A percentile compares a stretch with the other conserved stretches of the same genome.
phyloP scores from a whole-genome alignment of 371 early-diverging fungal species.

The Circinella umbellata region DNA sequence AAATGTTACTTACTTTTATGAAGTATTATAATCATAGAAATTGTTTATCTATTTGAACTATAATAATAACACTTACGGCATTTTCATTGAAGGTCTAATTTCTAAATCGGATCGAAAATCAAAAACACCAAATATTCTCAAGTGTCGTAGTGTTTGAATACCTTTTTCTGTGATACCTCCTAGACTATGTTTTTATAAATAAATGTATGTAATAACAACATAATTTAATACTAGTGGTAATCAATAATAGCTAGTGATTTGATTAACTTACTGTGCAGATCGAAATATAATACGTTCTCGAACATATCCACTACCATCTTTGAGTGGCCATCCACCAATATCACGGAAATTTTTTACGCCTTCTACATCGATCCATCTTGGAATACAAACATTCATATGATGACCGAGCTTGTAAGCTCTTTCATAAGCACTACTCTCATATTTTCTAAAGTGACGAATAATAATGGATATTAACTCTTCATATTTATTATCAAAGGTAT shows the following conservation, averaged over 20 bases:
- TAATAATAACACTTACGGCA: constrained; percentile 38
- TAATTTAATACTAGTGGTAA: too few relatives aligned
- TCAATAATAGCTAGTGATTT: too few relatives aligned
- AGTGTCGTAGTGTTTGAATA: constrained; percentile 39
- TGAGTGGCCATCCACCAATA: constrained; percentile 57
- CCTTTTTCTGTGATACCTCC: constrained; percentile 49
- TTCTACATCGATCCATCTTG: constrained; percentile 57
- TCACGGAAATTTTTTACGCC: constrained; percentile 69
- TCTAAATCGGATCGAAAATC: constrained; percentile 65
- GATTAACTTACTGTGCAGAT: constrained; percentile 34
- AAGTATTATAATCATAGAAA: too few relatives aligned
- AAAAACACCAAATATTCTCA: constrained; percentile 59
- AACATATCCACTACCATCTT: constrained; percentile 47
- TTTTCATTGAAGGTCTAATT: constrained; percentile 42
- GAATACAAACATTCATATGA: constrained; percentile 27
- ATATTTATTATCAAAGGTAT: constrained; percentile 54
- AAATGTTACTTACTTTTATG: too few relatives aligned
- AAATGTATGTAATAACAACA: background rate
- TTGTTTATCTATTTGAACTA: too few relatives aligned
- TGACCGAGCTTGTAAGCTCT: constrained; percentile 44
- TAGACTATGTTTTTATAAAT: constrained; percentile 20
- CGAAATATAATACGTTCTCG: constrained; percentile 49
- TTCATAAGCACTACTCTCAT: constrained; percentile 50
- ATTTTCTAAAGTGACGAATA: constrained; percentile 39
- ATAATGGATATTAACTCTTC: constrained; percentile 48